Base-by-base conservation (phyloP, 352 stramenopile genomes). In the Globisporangium takayamanum region DNA sequence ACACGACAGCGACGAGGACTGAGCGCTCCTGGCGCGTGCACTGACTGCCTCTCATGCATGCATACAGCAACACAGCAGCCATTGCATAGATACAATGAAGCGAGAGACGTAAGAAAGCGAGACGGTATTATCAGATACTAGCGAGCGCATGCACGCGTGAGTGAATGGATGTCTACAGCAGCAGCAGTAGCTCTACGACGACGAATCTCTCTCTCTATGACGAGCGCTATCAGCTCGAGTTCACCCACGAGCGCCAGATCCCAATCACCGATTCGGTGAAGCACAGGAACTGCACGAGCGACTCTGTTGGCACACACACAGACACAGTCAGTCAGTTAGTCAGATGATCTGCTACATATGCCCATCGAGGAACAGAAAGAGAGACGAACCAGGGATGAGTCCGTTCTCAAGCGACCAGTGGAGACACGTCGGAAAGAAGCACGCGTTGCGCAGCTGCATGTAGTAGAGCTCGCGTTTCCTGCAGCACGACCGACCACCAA, bases 371-470 rank as follows among this genome's bases (percentile, higher is more conserved):
- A 45, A 7, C 48, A 49, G 44, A 51, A n/a, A 14, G 20, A 39
- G 22, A 42, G 46, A 53, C 63, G 54, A 63, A 89, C 83, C 75
- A 67, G 80, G 76, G 25, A 94, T 73, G 42, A 88, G 71, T 6
- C 80, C 78, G 5, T 78, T 77, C 53, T 92, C 69, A 7, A 84
- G 62, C 52, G 80, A 94, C 84, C 84, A 94, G 63, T 94, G 84
- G 15, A 94, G 66, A 62, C 84, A 92, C 47, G 79, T 81, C 4
- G 82, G 80, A 59, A 87, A 78, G 68, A 81, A 89, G 59, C 80
- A 88, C n/a, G 84, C 78, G 67, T 94, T 92, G 41, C 84, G 80
- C 46, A 92, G 65, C 57, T 92, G 82, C 50, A 87, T 51, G 56
- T 81, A 92, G 67, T 89, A 89, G 0, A 92, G 70, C 62, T 92